These are phyloP conservation scores for Sisymbrium irio DNA, from an alignment of 345 rosid genomes.

Conservation along the genomic window DNA sequence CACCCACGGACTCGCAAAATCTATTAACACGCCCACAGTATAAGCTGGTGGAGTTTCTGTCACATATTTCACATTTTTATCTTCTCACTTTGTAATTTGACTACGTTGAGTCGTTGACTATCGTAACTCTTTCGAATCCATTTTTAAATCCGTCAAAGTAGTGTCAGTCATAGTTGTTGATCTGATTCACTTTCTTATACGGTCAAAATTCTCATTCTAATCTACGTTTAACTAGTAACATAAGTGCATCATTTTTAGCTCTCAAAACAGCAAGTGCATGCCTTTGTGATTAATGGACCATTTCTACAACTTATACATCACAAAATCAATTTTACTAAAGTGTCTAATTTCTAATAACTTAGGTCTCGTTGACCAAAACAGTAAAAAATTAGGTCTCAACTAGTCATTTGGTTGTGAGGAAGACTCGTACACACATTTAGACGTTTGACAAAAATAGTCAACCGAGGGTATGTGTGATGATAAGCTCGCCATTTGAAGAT, in stretches of 20 bases:
- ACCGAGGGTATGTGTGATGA: constrained; percentile 41
- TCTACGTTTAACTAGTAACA: not conserved
- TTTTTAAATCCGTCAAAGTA: not conserved
- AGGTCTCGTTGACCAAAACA: not conserved
- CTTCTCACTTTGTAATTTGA: not conserved
- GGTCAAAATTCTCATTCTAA: not conserved
- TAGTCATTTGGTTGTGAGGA: not conserved
- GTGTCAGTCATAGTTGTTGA: not conserved
- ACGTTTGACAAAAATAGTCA: constrained; percentile 12
- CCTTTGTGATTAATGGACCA: not conserved
- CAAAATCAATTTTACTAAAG: not conserved
- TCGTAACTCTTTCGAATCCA: not conserved
- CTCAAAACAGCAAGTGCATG: not conserved
- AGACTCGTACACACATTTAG: not conserved
- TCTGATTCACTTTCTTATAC: not conserved
- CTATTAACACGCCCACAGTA: constrained; percentile 8
- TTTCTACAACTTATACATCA: not conserved
- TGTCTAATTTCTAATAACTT: not conserved
- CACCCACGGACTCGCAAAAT: constrained; percentile 4
- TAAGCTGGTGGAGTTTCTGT: constrained; percentile 1
- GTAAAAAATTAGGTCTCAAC: not conserved
- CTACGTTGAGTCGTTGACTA: not conserved
- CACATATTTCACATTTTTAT: not conserved
- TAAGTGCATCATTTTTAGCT: not conserved
- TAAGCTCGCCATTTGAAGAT: constrained; percentile 56